Conservation (phyloP, 2,329 filamentous ascomycete genomes). For the Stemphylium beticola region DNA sequence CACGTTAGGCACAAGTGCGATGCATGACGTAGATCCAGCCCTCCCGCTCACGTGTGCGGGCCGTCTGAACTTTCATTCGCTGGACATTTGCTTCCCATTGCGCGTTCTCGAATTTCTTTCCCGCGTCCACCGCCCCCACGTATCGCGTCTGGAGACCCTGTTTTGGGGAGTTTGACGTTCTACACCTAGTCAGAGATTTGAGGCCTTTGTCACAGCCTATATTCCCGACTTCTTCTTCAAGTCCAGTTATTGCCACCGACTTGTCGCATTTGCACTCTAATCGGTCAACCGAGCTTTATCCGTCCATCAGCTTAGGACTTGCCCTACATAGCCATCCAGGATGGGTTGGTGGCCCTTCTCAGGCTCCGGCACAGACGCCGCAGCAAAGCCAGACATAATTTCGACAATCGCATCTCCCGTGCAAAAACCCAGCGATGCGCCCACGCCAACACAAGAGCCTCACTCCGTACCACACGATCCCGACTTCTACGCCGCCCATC, state of each 20-base stretch:
- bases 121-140: constrained; percentile 7
- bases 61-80: constrained; percentile 29
- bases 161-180: neutral
- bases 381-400: constrained; percentile 20
- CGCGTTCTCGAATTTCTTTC: constrained; percentile 19
- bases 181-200: no score
- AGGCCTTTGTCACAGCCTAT: no score
- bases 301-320: neutral
- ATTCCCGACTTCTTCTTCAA: no score
- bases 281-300: neutral
- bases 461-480: constrained; percentile 54
- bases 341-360: constrained; percentile 37
- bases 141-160: constrained; percentile 2
- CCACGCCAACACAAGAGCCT: constrained; percentile 21
- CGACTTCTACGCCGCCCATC: constrained; percentile 61
- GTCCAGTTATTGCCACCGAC: neutral
- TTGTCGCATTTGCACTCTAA: neutral
- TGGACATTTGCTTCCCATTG: constrained; percentile 18
- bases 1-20: constrained; percentile 29
- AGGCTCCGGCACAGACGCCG: constrained; percentile 17
- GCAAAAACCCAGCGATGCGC: constrained; percentile 15
- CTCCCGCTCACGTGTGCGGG: constrained; percentile 36
- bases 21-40: constrained; percentile 46
- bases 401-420: constrained; percentile 2
- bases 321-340: constrained; percentile 5